phyloP scores from a whole-genome alignment of 768 basidiomycete species.

The Russula emetica region DNA sequence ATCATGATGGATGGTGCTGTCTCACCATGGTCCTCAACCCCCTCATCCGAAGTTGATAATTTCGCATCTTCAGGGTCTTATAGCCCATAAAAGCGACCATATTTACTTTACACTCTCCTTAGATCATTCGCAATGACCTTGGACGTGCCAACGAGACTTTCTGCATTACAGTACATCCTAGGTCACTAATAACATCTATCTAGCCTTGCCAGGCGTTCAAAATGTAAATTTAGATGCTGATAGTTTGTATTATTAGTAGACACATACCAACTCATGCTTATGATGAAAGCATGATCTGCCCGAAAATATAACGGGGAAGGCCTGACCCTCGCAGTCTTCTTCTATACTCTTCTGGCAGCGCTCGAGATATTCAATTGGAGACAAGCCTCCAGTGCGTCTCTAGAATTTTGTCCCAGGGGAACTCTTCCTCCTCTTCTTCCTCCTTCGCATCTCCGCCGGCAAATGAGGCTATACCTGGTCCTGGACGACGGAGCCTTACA shows the following conservation, averaged over 20 bases:
- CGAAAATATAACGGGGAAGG: not conserved
- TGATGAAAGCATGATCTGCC: not conserved
- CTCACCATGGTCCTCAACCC: slow-evolving; percentile 39
- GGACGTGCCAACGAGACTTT: not conserved
- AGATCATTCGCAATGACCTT: not conserved
- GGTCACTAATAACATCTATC: slow-evolving; percentile 13
- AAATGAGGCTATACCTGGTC: slow-evolving; percentile 15
- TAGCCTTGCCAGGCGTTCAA: slow-evolving; percentile 7
- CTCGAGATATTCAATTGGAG: not conserved
- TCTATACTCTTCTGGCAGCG: not conserved
- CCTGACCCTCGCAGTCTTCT: not conserved
- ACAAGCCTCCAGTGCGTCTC: slow-evolving; percentile 23
- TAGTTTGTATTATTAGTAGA: slow-evolving; percentile 19
- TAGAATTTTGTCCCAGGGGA: slow-evolving; percentile 14
- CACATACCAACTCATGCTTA: not conserved
- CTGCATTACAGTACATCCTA: not conserved
- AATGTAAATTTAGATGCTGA: slow-evolving; percentile 19
- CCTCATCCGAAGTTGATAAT: slow-evolving; percentile 18
- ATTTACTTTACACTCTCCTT: not conserved
- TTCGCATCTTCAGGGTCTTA: slow-evolving; percentile 4
- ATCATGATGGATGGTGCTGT: slow-evolving; percentile 70
- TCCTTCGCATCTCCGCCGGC: slow-evolving; percentile 11
- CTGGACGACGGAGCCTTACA: slow-evolving; percentile 27
- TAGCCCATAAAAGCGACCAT: slow-evolving; percentile 15
- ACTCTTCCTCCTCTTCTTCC: slow-evolving; percentile 24